phyloP scores from a whole-genome alignment of 331 rosid genomes.

The Quercus phellos region DNA sequence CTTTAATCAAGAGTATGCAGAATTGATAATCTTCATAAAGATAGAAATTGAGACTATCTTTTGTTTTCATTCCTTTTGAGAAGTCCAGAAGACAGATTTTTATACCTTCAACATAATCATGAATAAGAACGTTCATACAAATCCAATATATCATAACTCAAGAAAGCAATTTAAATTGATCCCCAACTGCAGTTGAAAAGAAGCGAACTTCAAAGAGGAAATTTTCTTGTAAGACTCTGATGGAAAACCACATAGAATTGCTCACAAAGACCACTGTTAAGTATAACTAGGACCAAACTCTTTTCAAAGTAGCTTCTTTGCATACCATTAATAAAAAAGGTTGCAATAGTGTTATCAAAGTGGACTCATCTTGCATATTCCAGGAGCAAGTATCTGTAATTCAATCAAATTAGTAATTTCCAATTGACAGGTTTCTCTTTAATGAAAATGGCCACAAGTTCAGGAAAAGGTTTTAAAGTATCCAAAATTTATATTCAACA shows the following conservation, averaged over 20 bases:
- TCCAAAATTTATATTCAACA: neutral
- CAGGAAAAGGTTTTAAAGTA: neutral
- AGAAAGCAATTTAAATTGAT: neutral
- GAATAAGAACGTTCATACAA: neutral
- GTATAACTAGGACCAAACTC: neutral
- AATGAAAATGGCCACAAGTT: neutral
- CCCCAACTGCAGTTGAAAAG: neutral
- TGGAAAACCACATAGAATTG: no score
- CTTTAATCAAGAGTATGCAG: constrained; percentile 19
- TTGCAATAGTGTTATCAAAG: neutral
- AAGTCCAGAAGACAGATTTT: neutral
- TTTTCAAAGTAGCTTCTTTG: neutral
- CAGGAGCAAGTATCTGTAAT: neutral
- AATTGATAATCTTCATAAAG: constrained; percentile 8
- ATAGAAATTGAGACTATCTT: neutral
- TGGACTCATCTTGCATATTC: neutral
- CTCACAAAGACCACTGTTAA: neutral
- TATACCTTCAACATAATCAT: neutral
- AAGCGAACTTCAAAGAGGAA: neutral
- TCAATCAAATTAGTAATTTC: neutral
- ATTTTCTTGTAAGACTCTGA: neutral
- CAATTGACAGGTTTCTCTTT: neutral
- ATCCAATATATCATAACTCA: neutral
- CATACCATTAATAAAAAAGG: neutral
- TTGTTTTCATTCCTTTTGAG: neutral